A percentile compares a stretch with the other conserved stretches of the same genome.
Evolutionary conservation across 257 asterid genomes (phyloP).

Genomic region (Rauvolfia tetraphylla): DNA sequence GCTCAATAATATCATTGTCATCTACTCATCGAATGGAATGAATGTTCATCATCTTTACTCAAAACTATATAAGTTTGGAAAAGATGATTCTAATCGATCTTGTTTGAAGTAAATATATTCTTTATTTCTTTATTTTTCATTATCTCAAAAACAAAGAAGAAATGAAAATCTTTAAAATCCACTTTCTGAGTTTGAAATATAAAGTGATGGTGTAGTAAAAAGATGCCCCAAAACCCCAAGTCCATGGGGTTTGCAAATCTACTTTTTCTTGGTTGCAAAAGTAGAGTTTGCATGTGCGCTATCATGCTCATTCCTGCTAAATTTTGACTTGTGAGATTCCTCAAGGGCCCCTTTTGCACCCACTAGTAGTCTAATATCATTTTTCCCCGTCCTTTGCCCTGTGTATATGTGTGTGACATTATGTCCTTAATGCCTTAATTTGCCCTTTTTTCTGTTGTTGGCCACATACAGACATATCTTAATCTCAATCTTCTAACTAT

Average conservation of each 20-base stretch:
- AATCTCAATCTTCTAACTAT: constrained; percentile 26
- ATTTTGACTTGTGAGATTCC: constrained; percentile 63
- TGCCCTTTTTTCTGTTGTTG: constrained; percentile 13
- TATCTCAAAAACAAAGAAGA: background rate
- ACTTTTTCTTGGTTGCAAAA: constrained; percentile 38
- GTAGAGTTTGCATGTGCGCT: constrained; percentile 56
- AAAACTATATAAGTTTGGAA: constrained; percentile 6
- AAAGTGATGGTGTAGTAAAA: constrained; percentile 7
- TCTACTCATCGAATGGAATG: background rate
- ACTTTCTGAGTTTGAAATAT: background rate
- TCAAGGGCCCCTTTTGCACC: constrained; percentile 33
- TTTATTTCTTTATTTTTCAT: background rate
- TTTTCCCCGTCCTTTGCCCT: constrained; percentile 15
- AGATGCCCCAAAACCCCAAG: background rate
- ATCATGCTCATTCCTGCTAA: constrained; percentile 34
- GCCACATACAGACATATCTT: constrained; percentile 32
- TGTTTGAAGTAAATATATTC: background rate
- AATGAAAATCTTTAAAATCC: background rate
- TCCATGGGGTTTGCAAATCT: constrained; percentile 14
- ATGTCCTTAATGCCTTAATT: constrained; percentile 12
- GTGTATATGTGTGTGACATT: constrained; percentile 3
- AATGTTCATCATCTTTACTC: background rate
- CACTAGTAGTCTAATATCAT: constrained; percentile 25
- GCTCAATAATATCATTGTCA: background rate
- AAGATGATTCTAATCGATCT: too few relatives aligned